Evolutionary conservation across 2,329 filamentous ascomycete species (phyloP).

Genomic region (Setomelanomma holmii): DNA sequence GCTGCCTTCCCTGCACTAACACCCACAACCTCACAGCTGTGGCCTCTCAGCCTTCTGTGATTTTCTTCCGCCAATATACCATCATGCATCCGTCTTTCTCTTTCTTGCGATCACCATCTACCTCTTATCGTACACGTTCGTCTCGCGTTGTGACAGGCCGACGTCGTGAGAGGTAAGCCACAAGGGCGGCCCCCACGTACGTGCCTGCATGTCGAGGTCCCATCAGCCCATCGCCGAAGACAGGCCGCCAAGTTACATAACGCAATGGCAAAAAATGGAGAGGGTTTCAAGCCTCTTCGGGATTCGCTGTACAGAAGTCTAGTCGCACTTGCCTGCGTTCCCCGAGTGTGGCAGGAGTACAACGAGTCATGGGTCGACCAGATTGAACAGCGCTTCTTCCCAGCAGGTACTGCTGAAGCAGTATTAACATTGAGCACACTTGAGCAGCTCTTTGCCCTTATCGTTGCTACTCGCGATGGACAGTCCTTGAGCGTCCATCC

Average conservation of each 20-base stretch:
- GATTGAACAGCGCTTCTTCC: conserved; percentile 2
- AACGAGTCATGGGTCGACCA: neutral
- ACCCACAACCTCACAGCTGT: neutral
- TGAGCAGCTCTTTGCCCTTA: neutral
- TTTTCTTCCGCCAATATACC: neutral
- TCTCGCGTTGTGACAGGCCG: neutral
- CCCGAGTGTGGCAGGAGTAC: neutral
- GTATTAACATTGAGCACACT: neutral
- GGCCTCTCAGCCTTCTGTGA: neutral
- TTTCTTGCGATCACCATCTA: neutral
- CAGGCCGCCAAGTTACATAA: neutral
- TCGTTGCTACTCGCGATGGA: neutral
- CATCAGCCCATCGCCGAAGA: neutral
- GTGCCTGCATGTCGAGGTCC: neutral
- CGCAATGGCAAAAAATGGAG: neutral
- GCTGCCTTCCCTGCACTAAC: conserved; percentile 1
- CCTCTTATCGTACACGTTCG: neutral
- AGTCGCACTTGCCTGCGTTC: neutral
- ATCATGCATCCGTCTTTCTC: neutral
- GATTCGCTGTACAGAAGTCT: neutral
- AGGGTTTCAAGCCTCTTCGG: neutral
- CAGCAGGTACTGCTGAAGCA: neutral
- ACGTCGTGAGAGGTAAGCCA: neutral
- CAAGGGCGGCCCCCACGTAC: neutral
- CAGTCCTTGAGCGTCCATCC: neutral